phyloP scores from a whole-genome alignment of 352 stramenopile species.

The Globisporangium takayamanum region DNA sequence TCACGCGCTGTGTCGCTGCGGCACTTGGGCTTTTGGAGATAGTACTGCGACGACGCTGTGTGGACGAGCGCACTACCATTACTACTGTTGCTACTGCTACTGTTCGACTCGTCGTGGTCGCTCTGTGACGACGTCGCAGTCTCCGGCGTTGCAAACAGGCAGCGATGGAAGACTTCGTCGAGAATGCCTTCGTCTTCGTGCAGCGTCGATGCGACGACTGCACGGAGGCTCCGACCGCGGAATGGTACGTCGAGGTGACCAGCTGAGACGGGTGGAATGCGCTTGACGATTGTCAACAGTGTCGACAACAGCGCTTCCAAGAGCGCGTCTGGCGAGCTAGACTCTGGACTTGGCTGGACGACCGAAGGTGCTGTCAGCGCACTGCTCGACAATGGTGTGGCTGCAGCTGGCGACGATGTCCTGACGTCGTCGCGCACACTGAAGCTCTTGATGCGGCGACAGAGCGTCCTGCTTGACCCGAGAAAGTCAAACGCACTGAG shows the following conservation, averaged over 20 bases:
- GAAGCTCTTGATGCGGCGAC: constrained; percentile 43
- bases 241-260: constrained; percentile 30
- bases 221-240: constrained; percentile 41
- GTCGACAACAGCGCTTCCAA: constrained; percentile 53
- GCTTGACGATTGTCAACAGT: constrained; percentile 48
- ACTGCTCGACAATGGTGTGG: neutral
- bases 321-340: constrained; percentile 23
- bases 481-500: constrained; percentile 42
- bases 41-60: constrained; percentile 55
- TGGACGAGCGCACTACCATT: neutral
- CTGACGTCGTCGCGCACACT: constrained; percentile 10
- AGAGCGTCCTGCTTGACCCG: constrained; percentile 35
- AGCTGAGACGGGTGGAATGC: constrained; percentile 47
- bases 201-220: constrained; percentile 36
- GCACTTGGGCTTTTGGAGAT: constrained; percentile 76
- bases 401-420: neutral
- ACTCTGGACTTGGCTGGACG: too few species aligned
- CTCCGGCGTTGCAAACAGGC: constrained; percentile 56
- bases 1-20: constrained; percentile 66
- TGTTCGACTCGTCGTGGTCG: constrained; percentile 11
- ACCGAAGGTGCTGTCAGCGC: neutral
- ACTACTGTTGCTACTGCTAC: neutral
- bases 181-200: constrained; percentile 58
- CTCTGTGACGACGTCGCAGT: constrained; percentile 7
- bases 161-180: constrained; percentile 60